phyloP scores from a whole-genome alignment of 2,329 filamentous ascomycete species.

The Mollisia scopiformis region DNA sequence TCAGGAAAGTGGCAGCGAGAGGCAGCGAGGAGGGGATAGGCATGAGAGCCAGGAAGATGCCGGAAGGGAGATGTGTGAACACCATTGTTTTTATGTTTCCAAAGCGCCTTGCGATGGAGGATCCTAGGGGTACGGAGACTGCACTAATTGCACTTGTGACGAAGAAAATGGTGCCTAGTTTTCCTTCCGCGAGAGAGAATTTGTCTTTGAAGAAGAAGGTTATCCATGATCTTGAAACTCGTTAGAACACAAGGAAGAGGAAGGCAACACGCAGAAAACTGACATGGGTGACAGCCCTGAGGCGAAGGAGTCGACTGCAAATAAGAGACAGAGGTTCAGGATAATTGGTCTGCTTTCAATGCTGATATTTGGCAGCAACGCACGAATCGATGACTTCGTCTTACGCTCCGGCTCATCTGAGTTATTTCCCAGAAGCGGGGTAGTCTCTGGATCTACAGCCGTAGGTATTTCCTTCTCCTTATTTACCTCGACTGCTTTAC shows the following conservation, averaged over 20 bases:
- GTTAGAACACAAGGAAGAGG: background rate
- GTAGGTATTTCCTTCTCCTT: constrained; percentile 39
- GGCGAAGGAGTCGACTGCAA: constrained; percentile 70
- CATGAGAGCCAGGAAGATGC: constrained; percentile 61
- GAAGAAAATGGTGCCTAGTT: constrained; percentile 58
- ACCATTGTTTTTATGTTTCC: constrained; percentile 76
- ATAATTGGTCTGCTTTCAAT: constrained; percentile 56
- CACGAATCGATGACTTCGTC: constrained; percentile 28
- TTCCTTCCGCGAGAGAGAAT: constrained; percentile 50
- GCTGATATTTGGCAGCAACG: constrained; percentile 60
- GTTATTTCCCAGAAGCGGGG: constrained; percentile 31
- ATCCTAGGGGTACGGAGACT: constrained; percentile 54
- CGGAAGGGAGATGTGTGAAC: constrained; percentile 72
- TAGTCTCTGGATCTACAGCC: constrained; percentile 32
- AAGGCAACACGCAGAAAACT: constrained; percentile 31
- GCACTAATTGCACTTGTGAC: constrained; percentile 55
- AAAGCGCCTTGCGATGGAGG: constrained; percentile 56
- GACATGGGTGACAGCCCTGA: constrained; percentile 69
- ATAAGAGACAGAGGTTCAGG: constrained; percentile 66
- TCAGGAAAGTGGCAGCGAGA: constrained; percentile 60
- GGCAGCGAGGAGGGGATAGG: constrained; percentile 56
- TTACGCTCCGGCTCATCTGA: constrained; percentile 23
- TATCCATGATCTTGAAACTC: constrained; percentile 51
- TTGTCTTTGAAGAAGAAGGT: constrained; percentile 58
- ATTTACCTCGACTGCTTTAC: constrained; percentile 39